Conservation (phyloP, 2,329 filamentous ascomycete species). For the Trichoderma pleuroti region DNA sequence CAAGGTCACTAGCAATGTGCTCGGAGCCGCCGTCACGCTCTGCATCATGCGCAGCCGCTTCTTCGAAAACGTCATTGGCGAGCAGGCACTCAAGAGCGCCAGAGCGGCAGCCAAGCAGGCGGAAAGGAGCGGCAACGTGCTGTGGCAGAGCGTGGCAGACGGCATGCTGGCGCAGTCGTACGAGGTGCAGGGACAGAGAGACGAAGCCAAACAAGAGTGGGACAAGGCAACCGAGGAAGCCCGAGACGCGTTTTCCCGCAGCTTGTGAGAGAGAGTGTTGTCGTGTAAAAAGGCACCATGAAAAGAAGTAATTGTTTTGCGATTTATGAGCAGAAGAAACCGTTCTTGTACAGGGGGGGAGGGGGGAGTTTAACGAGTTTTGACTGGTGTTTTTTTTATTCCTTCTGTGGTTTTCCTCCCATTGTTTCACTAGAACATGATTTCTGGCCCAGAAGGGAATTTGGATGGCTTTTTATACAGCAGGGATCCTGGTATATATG, state of each 20-base stretch:
- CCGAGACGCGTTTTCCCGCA: slow-evolving; percentile 40
- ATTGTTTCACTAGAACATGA: slow-evolving; percentile 6
- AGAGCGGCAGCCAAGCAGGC: slow-evolving; percentile 66
- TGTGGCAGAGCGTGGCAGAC: slow-evolving; percentile 79
- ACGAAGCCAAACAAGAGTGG: slow-evolving; percentile 40
- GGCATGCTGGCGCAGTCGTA: slow-evolving; percentile 73
- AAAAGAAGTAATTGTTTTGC: neutral
- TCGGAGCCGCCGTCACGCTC: slow-evolving; percentile 78
- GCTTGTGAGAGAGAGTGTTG: slow-evolving; percentile 24
- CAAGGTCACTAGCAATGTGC: slow-evolving; percentile 67
- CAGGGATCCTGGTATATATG: slow-evolving; percentile 20
- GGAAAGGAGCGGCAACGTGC: slow-evolving; percentile 63
- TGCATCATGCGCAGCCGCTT: slow-evolving; percentile 81
- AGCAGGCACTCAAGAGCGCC: slow-evolving; percentile 74
- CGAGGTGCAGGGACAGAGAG: slow-evolving; percentile 64
- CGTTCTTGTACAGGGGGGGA: slow-evolving; percentile 19
- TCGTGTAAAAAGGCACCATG: neutral
- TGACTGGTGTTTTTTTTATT: slow-evolving; percentile 19
- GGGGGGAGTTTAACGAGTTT: slow-evolving; percentile 13
- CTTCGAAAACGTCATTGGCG: slow-evolving; percentile 77
- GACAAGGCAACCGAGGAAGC: slow-evolving; percentile 42
- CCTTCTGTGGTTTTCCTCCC: slow-evolving; percentile 2
- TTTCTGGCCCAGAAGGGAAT: neutral
- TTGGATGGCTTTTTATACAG: slow-evolving; percentile 18
- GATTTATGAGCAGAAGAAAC: neutral